phyloP scores from a whole-genome alignment of 2,329 filamentous ascomycete genomes.

The Bipolaris bicolor region DNA sequence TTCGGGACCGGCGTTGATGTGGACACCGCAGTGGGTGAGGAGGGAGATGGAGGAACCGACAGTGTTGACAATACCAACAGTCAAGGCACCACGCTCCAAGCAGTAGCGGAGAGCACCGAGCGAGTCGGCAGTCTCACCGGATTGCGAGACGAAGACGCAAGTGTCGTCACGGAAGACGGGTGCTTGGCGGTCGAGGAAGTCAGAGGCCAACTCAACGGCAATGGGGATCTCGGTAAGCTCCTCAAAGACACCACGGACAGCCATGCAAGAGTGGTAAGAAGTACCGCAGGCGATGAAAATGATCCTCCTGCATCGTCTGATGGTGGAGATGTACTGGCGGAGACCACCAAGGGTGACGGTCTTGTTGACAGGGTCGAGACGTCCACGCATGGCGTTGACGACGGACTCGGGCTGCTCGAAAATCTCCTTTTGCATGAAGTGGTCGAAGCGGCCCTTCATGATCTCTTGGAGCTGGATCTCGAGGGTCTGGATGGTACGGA shows the following conservation, averaged over 20 bases:
- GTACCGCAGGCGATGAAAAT: slow-evolving; percentile 99
- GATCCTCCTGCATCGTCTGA: slow-evolving; percentile 93
- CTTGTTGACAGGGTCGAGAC: slow-evolving; percentile 91
- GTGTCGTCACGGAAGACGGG: slow-evolving; percentile 99
- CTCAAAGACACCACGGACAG: slow-evolving; percentile 95
- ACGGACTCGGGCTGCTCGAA: slow-evolving; percentile 99
- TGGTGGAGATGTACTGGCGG: slow-evolving; percentile 94
- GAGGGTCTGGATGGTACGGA: slow-evolving; percentile 96
- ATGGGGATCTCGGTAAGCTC: slow-evolving; percentile 98
- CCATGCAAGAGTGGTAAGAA: slow-evolving; percentile 99
- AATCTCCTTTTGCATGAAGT: slow-evolving; percentile 99
- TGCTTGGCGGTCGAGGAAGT: slow-evolving; percentile 95
- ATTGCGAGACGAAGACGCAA: slow-evolving; percentile 98
- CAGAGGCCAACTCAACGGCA: slow-evolving; percentile 92
- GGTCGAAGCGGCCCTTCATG: slow-evolving; percentile 99
- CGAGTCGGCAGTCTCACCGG: slow-evolving; percentile 97
- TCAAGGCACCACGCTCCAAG: slow-evolving; percentile 94
- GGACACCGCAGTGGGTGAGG: slow-evolving; percentile 98
- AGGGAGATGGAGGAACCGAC: slow-evolving; percentile 98
- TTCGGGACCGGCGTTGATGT: slow-evolving; percentile 98
- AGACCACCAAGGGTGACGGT: slow-evolving; percentile 94
- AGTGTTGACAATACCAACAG: slow-evolving; percentile 97
- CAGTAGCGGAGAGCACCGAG: slow-evolving; percentile 97
- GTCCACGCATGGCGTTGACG: slow-evolving; percentile 99
- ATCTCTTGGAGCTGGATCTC: slow-evolving; percentile 99